Evolutionary conservation across 2,329 filamentous ascomycete species (phyloP).

Genomic region (Colletotrichum aenigma): DNA sequence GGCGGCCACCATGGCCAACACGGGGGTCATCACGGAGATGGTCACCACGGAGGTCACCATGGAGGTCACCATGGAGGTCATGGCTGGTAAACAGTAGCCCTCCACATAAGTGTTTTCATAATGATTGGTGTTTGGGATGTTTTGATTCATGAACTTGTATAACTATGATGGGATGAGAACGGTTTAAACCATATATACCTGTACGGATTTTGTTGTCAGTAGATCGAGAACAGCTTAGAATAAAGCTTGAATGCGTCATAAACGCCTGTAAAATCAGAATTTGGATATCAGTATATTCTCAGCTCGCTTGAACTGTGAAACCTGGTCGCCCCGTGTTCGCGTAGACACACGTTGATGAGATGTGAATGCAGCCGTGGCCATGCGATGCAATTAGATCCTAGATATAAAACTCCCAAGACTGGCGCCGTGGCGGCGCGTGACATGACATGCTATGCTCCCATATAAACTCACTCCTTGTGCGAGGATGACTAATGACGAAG

Average conservation of each 20-base stretch:
- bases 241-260: background rate
- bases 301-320: background rate
- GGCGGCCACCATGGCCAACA: background rate
- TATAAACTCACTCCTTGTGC: background rate
- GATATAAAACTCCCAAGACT: background rate
- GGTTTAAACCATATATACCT: background rate
- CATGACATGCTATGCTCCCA: background rate
- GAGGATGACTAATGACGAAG: background rate
- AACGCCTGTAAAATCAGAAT: background rate
- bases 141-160: background rate
- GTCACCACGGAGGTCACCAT: background rate
- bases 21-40: background rate
- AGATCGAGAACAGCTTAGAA: background rate
- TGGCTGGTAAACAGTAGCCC: background rate
- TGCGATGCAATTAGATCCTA: conserved; percentile 2
- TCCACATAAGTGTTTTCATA: background rate
- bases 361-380: background rate
- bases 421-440: background rate
- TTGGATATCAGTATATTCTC: background rate
- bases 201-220: background rate
- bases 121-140: background rate
- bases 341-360: background rate
- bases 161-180: background rate
- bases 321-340: background rate
- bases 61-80: background rate